Conservation (phyloP, 148 eudicot genomes). For the Spergularia bocconei region DNA sequence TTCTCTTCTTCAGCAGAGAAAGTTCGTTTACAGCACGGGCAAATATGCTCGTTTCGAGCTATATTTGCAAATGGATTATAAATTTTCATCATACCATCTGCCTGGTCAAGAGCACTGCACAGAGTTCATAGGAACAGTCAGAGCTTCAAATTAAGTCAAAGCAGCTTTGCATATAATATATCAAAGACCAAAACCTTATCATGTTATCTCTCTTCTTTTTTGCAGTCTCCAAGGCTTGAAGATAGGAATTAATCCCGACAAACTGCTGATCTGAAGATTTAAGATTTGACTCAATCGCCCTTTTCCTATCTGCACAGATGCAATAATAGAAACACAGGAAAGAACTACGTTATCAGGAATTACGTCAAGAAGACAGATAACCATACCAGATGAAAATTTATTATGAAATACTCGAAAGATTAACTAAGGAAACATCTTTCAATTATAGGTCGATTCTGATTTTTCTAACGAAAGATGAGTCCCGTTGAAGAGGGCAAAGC, state of each 20-base stretch:
- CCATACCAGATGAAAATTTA: not conserved
- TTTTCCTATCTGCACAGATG: conserved; percentile 67
- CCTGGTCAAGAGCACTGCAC: conserved; percentile 51
- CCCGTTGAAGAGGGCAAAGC: too few species aligned
- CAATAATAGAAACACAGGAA: not conserved
- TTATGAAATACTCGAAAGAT: not conserved
- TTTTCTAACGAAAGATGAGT: too few species aligned
- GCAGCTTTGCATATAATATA: conserved; percentile 4
- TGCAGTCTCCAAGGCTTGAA: conserved; percentile 46
- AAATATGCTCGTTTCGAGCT: conserved; percentile 74
- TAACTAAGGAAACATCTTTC: not conserved
- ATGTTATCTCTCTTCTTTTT: conserved; percentile 58
- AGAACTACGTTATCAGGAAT: not conserved
- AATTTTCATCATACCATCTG: conserved; percentile 62
- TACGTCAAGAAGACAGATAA: not conserved
- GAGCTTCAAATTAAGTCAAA: not conserved
- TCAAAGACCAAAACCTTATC: conserved; percentile 52
- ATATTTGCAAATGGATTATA: conserved; percentile 60
- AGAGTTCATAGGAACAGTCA: conserved; percentile 10
- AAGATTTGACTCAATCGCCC: conserved; percentile 66
- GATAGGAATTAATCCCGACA: conserved; percentile 57
- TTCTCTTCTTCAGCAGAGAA: conserved; percentile 93
- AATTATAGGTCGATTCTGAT: not conserved
- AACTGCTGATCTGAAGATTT: conserved; percentile 59
- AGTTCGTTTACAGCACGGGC: conserved; percentile 90